Evolutionary conservation across 306 rosid species (phyloP).

Genomic region (Quillaja saponaria): DNA sequence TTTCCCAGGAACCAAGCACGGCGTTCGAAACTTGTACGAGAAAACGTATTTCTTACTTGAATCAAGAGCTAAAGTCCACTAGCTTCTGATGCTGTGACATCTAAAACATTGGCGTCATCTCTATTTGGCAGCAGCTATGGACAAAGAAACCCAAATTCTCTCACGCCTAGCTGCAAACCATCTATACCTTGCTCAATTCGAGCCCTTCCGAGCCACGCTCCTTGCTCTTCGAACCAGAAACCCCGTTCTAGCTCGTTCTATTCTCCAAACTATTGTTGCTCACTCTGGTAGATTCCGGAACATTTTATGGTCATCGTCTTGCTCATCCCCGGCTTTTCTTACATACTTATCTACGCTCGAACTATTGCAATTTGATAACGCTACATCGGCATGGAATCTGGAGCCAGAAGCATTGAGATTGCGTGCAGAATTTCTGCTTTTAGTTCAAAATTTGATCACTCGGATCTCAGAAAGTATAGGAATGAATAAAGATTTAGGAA

Average conservation of each 20-base stretch:
- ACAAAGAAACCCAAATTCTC: slow-evolving; percentile 75
- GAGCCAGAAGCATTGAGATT: slow-evolving; percentile 69
- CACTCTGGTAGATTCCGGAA: slow-evolving; percentile 72
- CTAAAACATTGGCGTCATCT: no score
- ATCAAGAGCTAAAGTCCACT: no score
- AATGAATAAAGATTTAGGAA: slow-evolving; percentile 37
- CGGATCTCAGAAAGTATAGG: slow-evolving; percentile 39
- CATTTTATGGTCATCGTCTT: slow-evolving; percentile 68
- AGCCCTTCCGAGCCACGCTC: slow-evolving; percentile 78
- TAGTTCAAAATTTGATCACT: slow-evolving; percentile 79
- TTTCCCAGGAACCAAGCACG: no score
- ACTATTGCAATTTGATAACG: slow-evolving; percentile 62
- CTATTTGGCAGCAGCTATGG: no score
- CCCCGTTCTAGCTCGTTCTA: slow-evolving; percentile 71
- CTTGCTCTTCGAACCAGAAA: slow-evolving; percentile 67
- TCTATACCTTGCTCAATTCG: slow-evolving; percentile 80
- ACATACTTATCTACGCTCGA: slow-evolving; percentile 75
- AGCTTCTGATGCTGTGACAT: no score
- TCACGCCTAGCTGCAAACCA: slow-evolving; percentile 88
- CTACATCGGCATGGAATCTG: slow-evolving; percentile 71
- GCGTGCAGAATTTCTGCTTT: slow-evolving; percentile 73
- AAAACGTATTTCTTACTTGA: no score
- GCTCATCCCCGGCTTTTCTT: slow-evolving; percentile 79
- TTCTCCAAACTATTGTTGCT: slow-evolving; percentile 79
- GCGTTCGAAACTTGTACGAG: no score